Percentiles rank a stretch among this genome's conserved stretches.
These are phyloP conservation scores for Nigrospora osmanthi DNA, from an alignment of 2,329 filamentous ascomycete genomes.

Conservation along the genomic window DNA sequence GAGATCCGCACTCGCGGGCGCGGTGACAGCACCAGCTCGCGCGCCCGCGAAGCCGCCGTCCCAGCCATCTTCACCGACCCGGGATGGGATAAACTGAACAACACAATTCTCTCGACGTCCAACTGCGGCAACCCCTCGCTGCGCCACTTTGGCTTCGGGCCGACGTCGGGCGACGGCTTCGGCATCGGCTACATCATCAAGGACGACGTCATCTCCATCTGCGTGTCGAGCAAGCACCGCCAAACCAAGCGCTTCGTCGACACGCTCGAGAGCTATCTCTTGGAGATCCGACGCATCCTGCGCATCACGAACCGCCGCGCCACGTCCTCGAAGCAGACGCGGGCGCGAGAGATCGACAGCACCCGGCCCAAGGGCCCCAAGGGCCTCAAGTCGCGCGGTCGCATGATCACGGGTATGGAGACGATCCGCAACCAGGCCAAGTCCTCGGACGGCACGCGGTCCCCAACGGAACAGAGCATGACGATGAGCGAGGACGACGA, in stretches of 20 bases:
- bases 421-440: conserved; percentile 26
- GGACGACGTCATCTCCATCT: conserved; percentile 82
- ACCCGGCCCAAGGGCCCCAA: conserved; percentile 25
- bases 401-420: conserved; percentile 58
- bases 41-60: conserved; percentile 40
- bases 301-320: conserved; percentile 51
- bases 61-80: conserved; percentile 79
- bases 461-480: conserved; percentile 61
- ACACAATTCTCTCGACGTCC: conserved; percentile 89
- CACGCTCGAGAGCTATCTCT: conserved; percentile 79
- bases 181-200: conserved; percentile 99
- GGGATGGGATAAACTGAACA: conserved; percentile 94
- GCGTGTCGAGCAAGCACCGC: conserved; percentile 85
- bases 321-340: conserved; percentile 34
- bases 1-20: conserved; percentile 31
- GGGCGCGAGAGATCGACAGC: conserved; percentile 46
- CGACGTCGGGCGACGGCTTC: conserved; percentile 88
- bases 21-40: conserved; percentile 46
- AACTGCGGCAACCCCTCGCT: conserved; percentile 96
- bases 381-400: conserved; percentile 63
- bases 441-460: conserved; percentile 43
- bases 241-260: conserved; percentile 89
- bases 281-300: conserved; percentile 82
- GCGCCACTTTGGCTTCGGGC: conserved; percentile 93
- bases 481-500: conserved; percentile 78